Conservation (phyloP, 257 asterid genomes). For the Nicotiana sylvestris region DNA sequence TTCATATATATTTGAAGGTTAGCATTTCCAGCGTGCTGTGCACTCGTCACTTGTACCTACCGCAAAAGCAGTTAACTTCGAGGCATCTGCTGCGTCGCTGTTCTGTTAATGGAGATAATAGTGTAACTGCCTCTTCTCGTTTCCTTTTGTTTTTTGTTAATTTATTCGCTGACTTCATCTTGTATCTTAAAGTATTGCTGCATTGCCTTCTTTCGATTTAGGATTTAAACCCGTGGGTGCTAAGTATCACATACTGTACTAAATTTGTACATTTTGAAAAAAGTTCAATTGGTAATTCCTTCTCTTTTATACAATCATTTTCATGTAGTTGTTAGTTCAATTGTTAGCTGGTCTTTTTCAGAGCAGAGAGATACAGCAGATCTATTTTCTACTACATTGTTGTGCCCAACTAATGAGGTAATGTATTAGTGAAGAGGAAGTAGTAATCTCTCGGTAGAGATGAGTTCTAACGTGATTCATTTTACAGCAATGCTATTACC, state of each 20-base stretch:
- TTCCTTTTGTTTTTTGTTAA: neutral
- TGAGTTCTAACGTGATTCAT: neutral
- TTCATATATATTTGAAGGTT: neutral
- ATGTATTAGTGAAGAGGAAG: neutral
- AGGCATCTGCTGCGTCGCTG: slow-evolving; percentile 6
- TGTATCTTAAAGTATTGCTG: neutral
- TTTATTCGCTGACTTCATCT: neutral
- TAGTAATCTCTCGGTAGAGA: neutral
- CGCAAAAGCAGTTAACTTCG: neutral
- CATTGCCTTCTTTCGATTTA: neutral
- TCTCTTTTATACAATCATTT: too few species aligned
- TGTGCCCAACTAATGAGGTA: neutral
- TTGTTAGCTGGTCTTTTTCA: neutral
- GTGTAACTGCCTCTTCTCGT: neutral
- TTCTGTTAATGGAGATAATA: neutral
- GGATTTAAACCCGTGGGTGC: too few species aligned
- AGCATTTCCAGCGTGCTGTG: neutral
- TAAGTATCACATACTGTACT: too few species aligned
- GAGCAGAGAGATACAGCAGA: neutral
- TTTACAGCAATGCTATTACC: neutral
- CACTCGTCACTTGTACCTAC: neutral
- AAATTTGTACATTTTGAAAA: too few species aligned
- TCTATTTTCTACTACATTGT: neutral
- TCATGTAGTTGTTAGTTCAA: neutral
- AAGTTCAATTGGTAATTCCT: too few species aligned